A percentile compares a stretch with the other conserved stretches of the same genome.
Evolutionary conservation across 225 moss, liverwort and hornwort genomes (phyloP).

Genomic region (Antitrichia curtipendula): DNA sequence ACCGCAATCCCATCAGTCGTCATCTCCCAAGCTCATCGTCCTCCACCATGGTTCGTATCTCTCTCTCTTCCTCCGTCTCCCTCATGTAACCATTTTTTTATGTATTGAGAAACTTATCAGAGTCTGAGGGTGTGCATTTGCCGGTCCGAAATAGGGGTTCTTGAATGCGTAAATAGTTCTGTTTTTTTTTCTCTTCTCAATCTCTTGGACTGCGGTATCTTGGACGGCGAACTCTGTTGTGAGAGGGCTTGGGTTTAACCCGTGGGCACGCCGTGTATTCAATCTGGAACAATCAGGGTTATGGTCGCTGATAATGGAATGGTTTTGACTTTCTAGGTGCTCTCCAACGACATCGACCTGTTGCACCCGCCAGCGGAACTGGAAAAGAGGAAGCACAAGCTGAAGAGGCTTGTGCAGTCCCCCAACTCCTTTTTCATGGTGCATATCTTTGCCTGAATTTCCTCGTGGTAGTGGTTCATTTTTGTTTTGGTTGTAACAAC

Average conservation of each 20-base stretch:
- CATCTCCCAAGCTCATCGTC: neutral
- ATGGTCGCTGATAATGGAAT: neutral
- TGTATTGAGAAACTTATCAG: neutral
- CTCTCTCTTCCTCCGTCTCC: neutral
- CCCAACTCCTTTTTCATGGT: constrained; percentile 62
- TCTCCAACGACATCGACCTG: constrained; percentile 51
- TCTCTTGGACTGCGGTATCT: neutral
- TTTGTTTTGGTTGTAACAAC: neutral
- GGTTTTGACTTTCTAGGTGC: constrained; percentile 6
- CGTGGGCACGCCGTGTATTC: neutral
- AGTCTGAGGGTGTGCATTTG: neutral
- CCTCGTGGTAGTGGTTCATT: neutral
- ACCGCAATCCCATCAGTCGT: neutral
- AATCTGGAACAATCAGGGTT: neutral
- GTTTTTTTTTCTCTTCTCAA: neutral
- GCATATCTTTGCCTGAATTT: neutral
- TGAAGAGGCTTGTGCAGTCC: constrained; percentile 56
- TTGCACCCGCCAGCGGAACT: constrained; percentile 47
- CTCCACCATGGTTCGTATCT: neutral
- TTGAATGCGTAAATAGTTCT: neutral
- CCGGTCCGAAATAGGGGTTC: neutral
- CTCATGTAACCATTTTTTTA: neutral
- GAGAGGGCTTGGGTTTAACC: neutral
- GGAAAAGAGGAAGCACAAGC: constrained; percentile 52
- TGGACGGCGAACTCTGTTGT: neutral